Percentiles rank a stretch among this genome's conserved stretches.
These are phyloP conservation scores for Hypomyces rosellus DNA, from an alignment of 2,329 filamentous ascomycete species.

Conservation along the genomic window DNA sequence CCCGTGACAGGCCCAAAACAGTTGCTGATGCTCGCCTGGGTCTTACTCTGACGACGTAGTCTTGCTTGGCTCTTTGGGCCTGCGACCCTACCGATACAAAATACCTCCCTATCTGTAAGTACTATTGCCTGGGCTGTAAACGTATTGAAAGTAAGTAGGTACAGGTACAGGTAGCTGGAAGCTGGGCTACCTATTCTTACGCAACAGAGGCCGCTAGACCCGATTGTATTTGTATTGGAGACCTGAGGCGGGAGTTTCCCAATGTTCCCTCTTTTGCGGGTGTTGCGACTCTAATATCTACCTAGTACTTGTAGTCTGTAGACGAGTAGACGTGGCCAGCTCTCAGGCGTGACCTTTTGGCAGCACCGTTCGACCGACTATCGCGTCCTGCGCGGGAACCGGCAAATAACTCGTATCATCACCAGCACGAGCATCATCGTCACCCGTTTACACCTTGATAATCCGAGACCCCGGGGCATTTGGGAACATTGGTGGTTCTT, in stretches of 20 bases:
- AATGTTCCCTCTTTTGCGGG: too few species aligned
- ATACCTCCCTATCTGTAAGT: too few species aligned
- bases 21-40: conserved; percentile 4
- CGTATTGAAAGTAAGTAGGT: too few species aligned
- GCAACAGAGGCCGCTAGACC: too few species aligned
- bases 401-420: not conserved
- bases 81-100: not conserved
- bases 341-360: not conserved
- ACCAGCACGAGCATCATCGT: too few species aligned
- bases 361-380: not conserved
- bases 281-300: not conserved
- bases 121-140: too few species aligned
- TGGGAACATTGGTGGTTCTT: not conserved
- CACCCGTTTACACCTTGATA: not conserved
- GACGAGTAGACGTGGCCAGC: not conserved
- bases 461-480: not conserved
- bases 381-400: not conserved
- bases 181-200: too few species aligned
- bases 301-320: too few species aligned
- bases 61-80: not conserved
- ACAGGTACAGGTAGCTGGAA: too few species aligned
- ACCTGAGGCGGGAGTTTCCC: too few species aligned
- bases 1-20: conserved; percentile 7
- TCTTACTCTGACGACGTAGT: not conserved
- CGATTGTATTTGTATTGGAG: too few species aligned